A percentile compares a stretch with the other conserved stretches of the same genome.
Conservation (phyloP, 768 basidiomycete species). For the Termitomyces titanicus region DNA sequence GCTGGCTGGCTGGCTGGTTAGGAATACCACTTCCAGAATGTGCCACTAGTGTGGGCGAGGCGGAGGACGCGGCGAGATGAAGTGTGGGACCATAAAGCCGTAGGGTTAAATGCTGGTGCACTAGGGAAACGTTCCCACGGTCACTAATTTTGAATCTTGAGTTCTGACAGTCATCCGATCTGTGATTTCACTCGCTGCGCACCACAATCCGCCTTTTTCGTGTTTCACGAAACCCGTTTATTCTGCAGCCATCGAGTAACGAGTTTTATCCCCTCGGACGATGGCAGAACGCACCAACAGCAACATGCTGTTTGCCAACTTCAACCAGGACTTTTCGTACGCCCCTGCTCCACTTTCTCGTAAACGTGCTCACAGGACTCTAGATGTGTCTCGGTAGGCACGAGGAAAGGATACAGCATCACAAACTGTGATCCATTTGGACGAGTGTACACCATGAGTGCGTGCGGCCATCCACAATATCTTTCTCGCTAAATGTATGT, state of each 20-base stretch:
- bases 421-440: constrained; percentile 99
- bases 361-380: not conserved
- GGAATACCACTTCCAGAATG: too few relatives aligned
- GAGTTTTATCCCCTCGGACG: not conserved
- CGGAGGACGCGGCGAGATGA: too few relatives aligned
- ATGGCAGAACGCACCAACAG: constrained; percentile 41
- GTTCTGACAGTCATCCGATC: not conserved
- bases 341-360: constrained; percentile 21
- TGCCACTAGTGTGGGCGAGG: too few relatives aligned
- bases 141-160: not conserved
- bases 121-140: constrained; percentile 6
- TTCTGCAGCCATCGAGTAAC: too few relatives aligned
- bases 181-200: not conserved
- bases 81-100: too few relatives aligned
- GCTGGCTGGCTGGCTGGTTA: too few relatives aligned
- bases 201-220: not conserved
- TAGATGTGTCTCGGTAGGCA: constrained; percentile 91
- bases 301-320: constrained; percentile 82
- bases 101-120: too few relatives aligned
- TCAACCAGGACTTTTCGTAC: constrained; percentile 97
- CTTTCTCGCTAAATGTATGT: too few relatives aligned
- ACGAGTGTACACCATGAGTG: constrained; percentile 91
- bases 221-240: too few relatives aligned
- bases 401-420: constrained; percentile 93
- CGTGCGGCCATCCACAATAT: too few relatives aligned